These are phyloP conservation scores for Rhynchospora breviuscula DNA, from an alignment of 176 grass and related monocot species.

Conservation along the genomic window DNA sequence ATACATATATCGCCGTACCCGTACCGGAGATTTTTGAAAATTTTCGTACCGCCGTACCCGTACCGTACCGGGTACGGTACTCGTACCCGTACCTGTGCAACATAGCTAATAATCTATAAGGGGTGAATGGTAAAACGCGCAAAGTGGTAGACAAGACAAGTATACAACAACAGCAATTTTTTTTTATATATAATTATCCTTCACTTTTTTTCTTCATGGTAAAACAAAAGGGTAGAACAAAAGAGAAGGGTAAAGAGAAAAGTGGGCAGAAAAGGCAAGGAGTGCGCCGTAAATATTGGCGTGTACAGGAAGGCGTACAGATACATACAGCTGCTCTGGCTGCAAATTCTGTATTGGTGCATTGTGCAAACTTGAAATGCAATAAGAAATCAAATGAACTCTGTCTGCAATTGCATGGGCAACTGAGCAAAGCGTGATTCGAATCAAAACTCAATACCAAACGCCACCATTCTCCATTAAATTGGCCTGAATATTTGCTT, in stretches of 20 bases:
- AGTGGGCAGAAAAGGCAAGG: conserved; percentile 16
- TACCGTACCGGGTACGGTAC: no score
- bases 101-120: no score
- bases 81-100: no score
- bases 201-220: neutral
- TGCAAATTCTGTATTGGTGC: neutral
- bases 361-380: neutral
- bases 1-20: no score
- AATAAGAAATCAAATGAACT: neutral
- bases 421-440: neutral
- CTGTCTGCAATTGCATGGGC: conserved; percentile 3
- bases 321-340: neutral
- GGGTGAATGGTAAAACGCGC: no score
- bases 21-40: no score
- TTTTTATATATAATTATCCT: neutral
- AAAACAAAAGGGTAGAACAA: neutral
- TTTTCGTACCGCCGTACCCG: no score
- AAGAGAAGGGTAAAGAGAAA: neutral
- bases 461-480: conserved; percentile 20
- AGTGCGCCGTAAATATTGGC: conserved; percentile 27
- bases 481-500: conserved; percentile 12
- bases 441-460: conserved; percentile 2
- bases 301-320: conserved; percentile 25
- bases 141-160: no score
- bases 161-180: no score